Evolutionary conservation across 2,329 filamentous ascomycete species (phyloP).

Genomic region (Claviceps capensis): DNA sequence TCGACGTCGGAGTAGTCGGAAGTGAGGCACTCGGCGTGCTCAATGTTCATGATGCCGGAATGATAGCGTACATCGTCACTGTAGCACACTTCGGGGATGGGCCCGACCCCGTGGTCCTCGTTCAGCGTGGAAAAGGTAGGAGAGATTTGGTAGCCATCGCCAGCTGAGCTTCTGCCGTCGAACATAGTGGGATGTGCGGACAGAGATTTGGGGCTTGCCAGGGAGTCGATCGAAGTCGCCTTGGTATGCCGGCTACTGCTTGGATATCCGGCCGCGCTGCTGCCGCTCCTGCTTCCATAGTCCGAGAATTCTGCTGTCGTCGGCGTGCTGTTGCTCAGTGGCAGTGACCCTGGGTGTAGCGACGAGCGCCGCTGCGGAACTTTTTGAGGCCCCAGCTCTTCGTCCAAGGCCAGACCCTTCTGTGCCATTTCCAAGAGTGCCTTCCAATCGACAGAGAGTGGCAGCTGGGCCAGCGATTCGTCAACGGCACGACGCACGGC

Average conservation of each 20-base stretch:
- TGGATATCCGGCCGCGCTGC: conserved; percentile 24
- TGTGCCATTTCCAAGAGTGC: conserved; percentile 3
- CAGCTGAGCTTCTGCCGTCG: conserved; percentile 2
- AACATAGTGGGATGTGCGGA: background rate
- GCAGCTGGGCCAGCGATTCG: conserved; percentile 5
- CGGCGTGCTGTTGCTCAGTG: conserved; percentile 24
- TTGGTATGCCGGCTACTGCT: conserved; percentile 31
- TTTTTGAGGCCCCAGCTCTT: conserved; percentile 1
- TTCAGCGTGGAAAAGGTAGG: conserved; percentile 1
- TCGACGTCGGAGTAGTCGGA: conserved; percentile 18
- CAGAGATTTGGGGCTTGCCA: background rate
- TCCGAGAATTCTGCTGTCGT: conserved; percentile 20
- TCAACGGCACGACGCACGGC: conserved; percentile 5
- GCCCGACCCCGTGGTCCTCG: background rate
- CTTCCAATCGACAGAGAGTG: conserved; percentile 2
- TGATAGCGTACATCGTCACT: background rate
- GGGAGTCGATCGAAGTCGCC: conserved; percentile 28
- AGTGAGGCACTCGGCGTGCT: conserved; percentile 5
- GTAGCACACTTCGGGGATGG: background rate
- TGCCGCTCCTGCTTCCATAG: conserved; percentile 26
- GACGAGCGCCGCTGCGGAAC: conserved; percentile 5
- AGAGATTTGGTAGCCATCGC: background rate
- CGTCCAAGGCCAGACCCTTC: background rate
- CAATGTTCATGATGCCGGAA: background rate
- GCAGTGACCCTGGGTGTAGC: conserved; percentile 23